These are phyloP conservation scores for Diaporthe nobilis DNA, from an alignment of 2,329 filamentous ascomycete species.

Conservation along the genomic window DNA sequence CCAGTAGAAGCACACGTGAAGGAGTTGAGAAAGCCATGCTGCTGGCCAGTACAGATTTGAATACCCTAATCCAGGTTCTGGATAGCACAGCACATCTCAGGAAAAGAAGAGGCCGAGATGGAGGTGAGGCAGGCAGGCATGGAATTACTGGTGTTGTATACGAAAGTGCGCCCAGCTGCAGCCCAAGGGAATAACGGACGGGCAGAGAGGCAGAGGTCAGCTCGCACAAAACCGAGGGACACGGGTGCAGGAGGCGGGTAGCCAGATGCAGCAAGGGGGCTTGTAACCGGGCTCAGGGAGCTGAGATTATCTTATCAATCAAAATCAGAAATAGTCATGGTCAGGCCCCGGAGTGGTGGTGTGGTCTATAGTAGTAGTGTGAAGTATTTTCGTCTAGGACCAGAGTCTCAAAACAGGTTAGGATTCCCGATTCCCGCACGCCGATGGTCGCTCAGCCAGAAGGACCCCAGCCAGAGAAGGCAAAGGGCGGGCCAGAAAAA, in stretches of 20 bases:
- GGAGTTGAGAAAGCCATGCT: constrained; percentile 14
- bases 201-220: neutral
- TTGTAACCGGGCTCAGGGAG: neutral
- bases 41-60: neutral
- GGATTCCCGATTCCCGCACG: neutral
- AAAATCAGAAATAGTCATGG: constrained; percentile 13
- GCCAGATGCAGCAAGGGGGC: neutral
- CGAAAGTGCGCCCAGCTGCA: neutral
- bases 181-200: neutral
- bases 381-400: neutral
- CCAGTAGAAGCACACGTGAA: constrained; percentile 6
- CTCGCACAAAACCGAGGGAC: neutral
- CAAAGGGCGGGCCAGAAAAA: neutral
- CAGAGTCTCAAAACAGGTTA: neutral
- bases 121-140: neutral
- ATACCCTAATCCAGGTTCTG: neutral
- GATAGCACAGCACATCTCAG: neutral
- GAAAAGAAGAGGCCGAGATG: neutral
- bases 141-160: neutral
- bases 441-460: constrained; percentile 1
- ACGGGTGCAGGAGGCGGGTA: neutral
- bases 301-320: constrained; percentile 39
- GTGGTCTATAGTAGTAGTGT: neutral
- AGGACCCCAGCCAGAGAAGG: neutral
- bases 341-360: neutral